Base-by-base conservation (phyloP, 2,329 filamentous ascomycete genomes). In the Penicillium fuscoglaucum region DNA sequence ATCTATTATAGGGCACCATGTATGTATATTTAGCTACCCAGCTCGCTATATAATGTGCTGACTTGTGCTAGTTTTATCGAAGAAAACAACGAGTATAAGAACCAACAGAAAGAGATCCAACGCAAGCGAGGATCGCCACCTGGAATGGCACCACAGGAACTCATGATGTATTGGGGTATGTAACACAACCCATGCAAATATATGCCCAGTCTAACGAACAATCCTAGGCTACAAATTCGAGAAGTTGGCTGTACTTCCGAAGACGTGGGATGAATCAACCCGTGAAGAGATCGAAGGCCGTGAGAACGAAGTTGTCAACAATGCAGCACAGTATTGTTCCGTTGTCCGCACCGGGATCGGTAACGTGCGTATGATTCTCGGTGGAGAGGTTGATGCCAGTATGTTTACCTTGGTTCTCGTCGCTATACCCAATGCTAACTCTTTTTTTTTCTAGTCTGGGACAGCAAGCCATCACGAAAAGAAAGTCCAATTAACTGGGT, bases 301-400 rank as follows among this genome's bases (percentile, higher is more conserved):
- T 29, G 86, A 90, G 44, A 74, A 85, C 3, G 81, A 89, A 55
- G 70, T 87, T 9, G 93, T 97, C 50, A 93, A 88, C 73, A 99
- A 98, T 73, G 87, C 92, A 70, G 89, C 90, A 0, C 95, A 99
- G 71, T 98, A 98, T 79, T 99, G 95, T 78, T 97, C 93, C 3
- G 85, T 99, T 21, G 93, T 96, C 1, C 87, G 88, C 39, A 98
- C 93, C 0, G 91, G 90, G 0, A 89, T 99, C 56, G 93, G 93
- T 2, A 85, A 85, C 48, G 83, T 85, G 1, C 82, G 83, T 19
- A 78, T 98, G 55, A 85, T 96, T 58, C 83, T 99, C 1, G 95
- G 91, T 28, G 95, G 95, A 35, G 95, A 99, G 78, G 93, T 99
- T 19, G 95, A 99, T 74, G 90, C 90, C 37, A 86, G 91, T 90